Evolutionary conservation across 345 rosid species (phyloP), one percentile per base, ranked within the genome.

Genomic region (Rhodamnia argentea): DNA sequence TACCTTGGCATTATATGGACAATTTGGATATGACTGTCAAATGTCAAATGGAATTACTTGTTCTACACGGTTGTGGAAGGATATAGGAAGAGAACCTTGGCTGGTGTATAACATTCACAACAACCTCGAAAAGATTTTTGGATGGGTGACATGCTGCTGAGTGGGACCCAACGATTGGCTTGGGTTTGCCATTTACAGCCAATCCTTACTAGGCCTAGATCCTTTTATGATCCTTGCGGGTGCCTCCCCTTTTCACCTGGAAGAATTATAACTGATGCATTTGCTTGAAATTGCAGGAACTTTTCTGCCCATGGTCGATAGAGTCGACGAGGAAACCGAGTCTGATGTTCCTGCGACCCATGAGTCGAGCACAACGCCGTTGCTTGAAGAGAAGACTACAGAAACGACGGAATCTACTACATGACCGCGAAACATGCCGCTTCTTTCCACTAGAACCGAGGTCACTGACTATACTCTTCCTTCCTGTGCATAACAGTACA

Each of bases 301-400:
- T 76, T 97, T 95, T 88, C 64, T 97, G 87, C 92, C 89, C 82
- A 86, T 95, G 24, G 96, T 94, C 44, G 98, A 97, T 89, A 89
- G 95, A 85, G 95, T 90, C 85, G 42, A 92, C 5, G 98, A 97
- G 89, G 98, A 91, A 76, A 89, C 90, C 4, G 94, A 92, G 86
- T 85, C 83, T 58, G 85, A 85, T 88, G 88, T 60, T 10, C 70
- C 54, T 10, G 75, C 86, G 5, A 57, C 52, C 27, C 93, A 93
- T 44, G 89, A 87, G 84, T 89, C 93, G 44, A 86, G 88, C 60
- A 88, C 88, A 13, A 88, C 92, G 6, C 96, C 96, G 40, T 88
- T 96, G 93, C 93, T 94, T 20, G 92, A 90, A 83, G 90, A 87
- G 84, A 83, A 88, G 87, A 75, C 84, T 37, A 81, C 86, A 47